Evolutionary conservation across 768 basidiomycete species (phyloP).

Genomic region (Hortiboletus campestris): DNA sequence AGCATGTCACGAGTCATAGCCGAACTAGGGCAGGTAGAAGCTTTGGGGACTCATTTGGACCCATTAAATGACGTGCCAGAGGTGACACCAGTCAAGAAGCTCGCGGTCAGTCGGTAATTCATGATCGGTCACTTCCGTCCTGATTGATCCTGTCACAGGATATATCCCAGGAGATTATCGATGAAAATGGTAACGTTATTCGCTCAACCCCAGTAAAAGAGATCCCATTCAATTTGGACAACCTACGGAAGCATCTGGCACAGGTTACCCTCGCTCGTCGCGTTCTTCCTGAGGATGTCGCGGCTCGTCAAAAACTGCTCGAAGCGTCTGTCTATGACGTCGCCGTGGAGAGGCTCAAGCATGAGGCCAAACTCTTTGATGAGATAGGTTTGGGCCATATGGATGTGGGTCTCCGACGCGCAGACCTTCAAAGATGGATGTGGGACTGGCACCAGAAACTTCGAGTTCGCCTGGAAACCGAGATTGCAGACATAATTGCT

Average conservation of each 20-base stretch:
- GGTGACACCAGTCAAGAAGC: slow-evolving; percentile 56
- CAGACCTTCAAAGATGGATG: slow-evolving; percentile 74
- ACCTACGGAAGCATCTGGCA: slow-evolving; percentile 66
- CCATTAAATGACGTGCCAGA: slow-evolving; percentile 55
- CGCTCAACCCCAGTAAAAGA: slow-evolving; percentile 29
- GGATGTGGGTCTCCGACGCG: slow-evolving; percentile 41
- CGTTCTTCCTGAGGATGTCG: slow-evolving; percentile 63
- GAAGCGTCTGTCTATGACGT: slow-evolving; percentile 87
- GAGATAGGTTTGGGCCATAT: slow-evolving; percentile 53
- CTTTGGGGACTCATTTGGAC: slow-evolving; percentile 42
- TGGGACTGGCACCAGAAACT: slow-evolving; percentile 79
- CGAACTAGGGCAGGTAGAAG: slow-evolving; percentile 56
- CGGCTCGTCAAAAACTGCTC: slow-evolving; percentile 73
- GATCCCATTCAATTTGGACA: slow-evolving; percentile 74
- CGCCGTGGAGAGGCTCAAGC: slow-evolving; percentile 66
- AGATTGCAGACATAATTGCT: slow-evolving; percentile 46
- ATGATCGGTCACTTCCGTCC: background rate
- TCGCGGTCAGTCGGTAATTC: slow-evolving; percentile 32
- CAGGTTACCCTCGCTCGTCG: slow-evolving; percentile 61
- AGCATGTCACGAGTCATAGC: slow-evolving; percentile 48
- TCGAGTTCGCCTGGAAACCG: slow-evolving; percentile 45
- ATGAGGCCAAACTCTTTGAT: slow-evolving; percentile 58
- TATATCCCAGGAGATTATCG: slow-evolving; percentile 17
- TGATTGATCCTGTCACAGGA: slow-evolving; percentile 8
- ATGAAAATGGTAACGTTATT: slow-evolving; percentile 20